A percentile compares a stretch with the other conserved stretches of the same genome.
phyloP scores from a whole-genome alignment of 2,329 filamentous ascomycete genomes.

The Neonectria ditissima region DNA sequence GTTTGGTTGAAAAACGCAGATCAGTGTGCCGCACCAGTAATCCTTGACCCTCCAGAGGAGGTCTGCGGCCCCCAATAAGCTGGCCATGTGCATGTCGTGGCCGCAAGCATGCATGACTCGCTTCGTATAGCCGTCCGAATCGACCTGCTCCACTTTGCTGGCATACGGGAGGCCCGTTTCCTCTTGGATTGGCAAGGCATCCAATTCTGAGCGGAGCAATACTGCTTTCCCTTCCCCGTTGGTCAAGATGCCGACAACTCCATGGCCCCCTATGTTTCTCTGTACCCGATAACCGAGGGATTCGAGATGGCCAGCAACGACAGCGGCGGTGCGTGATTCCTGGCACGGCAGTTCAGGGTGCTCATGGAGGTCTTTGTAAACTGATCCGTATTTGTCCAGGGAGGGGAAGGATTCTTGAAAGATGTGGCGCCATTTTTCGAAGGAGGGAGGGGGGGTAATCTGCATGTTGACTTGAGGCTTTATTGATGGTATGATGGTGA shows the following conservation, averaged over 20 bases:
- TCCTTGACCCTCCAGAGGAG: conserved; percentile 57
- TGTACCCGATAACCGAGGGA: conserved; percentile 54
- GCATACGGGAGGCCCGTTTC: conserved; percentile 66
- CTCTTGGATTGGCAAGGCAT: conserved; percentile 70
- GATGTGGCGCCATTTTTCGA: too few relatives aligned
- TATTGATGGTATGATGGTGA: too few relatives aligned
- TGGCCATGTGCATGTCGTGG: conserved; percentile 73
- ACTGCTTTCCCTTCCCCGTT: conserved; percentile 68
- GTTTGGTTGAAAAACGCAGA: conserved; percentile 74
- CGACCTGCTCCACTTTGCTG: conserved; percentile 47
- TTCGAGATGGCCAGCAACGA: conserved; percentile 56
- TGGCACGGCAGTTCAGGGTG: conserved; percentile 70
- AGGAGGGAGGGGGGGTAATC: too few relatives aligned
- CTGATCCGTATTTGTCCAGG: too few relatives aligned
- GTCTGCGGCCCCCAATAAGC: conserved; percentile 66
- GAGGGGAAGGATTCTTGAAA: too few relatives aligned
- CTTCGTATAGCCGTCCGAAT: conserved; percentile 43
- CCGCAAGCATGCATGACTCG: conserved; percentile 77
- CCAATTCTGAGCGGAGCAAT: conserved; percentile 71
- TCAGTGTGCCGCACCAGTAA: conserved; percentile 71
- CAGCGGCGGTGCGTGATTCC: conserved; percentile 64
- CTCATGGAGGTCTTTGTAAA: conserved; percentile 69
- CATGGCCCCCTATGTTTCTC: conserved; percentile 66
- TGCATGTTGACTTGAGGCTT: too few relatives aligned
- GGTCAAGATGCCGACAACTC: conserved; percentile 65